These are phyloP conservation scores for Beauveria varroae DNA, from an alignment of 2,329 filamentous ascomycete genomes.

Conservation along the genomic window DNA sequence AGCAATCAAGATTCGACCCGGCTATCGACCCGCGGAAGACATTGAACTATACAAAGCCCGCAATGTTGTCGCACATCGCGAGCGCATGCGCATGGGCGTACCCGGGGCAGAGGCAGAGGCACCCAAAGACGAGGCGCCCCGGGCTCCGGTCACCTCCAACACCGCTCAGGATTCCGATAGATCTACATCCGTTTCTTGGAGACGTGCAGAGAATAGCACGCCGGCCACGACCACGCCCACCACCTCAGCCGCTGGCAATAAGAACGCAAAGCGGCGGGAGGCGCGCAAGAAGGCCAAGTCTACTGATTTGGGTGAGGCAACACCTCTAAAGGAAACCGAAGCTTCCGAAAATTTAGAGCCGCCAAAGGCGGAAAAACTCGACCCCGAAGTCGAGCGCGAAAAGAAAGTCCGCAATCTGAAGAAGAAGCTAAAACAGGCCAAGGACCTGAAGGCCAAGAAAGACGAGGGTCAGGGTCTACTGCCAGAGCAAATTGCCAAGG, in stretches of 20 bases:
- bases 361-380: constrained; percentile 37
- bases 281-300: constrained; percentile 48
- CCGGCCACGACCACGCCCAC: neutral
- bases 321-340: constrained; percentile 32
- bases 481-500: constrained; percentile 93
- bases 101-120: constrained; percentile 65
- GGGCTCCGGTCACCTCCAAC: constrained; percentile 26
- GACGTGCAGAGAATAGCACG: neutral
- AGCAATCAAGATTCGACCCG: constrained; percentile 88
- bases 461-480: constrained; percentile 75
- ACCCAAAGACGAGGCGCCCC: constrained; percentile 36
- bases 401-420: constrained; percentile 88
- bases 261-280: constrained; percentile 74
- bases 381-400: constrained; percentile 71
- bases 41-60: constrained; percentile 94
- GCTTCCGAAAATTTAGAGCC: constrained; percentile 41
- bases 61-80: constrained; percentile 78
- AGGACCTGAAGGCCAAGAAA: constrained; percentile 85
- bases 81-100: constrained; percentile 54
- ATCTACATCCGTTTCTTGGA: neutral
- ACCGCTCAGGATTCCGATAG: neutral
- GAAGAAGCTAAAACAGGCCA: constrained; percentile 93
- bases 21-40: constrained; percentile 90
- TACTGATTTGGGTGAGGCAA: constrained; percentile 32
- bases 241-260: constrained; percentile 50